Evolutionary conservation across 2,329 filamentous ascomycete genomes (phyloP).

Genomic region (Xylaria sp.): DNA sequence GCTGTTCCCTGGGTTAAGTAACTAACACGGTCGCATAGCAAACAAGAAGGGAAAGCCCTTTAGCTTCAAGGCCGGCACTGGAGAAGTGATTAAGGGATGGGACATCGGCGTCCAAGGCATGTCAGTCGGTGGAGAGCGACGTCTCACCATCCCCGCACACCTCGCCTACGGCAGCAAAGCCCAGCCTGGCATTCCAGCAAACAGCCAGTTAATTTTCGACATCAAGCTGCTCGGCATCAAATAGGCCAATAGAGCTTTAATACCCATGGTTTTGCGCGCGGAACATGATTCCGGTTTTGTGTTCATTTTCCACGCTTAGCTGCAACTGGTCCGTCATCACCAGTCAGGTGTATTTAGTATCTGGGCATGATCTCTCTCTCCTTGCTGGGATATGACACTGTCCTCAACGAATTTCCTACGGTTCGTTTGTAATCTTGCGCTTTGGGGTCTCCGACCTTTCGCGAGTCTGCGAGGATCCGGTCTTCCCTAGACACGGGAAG

Average conservation of each 20-base stretch:
- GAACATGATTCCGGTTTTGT: conserved; percentile 8
- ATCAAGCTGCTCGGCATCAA: conserved; percentile 85
- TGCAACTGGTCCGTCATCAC: conserved; percentile 33
- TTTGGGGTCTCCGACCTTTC: conserved; percentile 56
- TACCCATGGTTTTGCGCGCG: conserved; percentile 5
- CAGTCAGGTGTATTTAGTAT: conserved; percentile 38
- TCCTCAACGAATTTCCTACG: conserved; percentile 11
- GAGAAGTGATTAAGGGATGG: conserved; percentile 99
- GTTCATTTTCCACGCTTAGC: conserved; percentile 7
- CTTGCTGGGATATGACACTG: conserved; percentile 5
- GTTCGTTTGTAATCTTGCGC: conserved; percentile 37
- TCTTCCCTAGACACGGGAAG: conserved; percentile 43
- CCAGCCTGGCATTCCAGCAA: conserved; percentile 83
- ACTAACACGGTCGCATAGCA: conserved; percentile 55
- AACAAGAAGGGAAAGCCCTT: conserved; percentile 99
- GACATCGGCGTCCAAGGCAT: conserved; percentile 94
- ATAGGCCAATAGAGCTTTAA: conserved; percentile 52
- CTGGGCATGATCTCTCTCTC: conserved; percentile 24
- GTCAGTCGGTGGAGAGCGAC: conserved; percentile 90
- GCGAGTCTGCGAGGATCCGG: conserved; percentile 50
- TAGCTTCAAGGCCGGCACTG: conserved; percentile 89
- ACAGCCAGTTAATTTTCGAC: conserved; percentile 92
- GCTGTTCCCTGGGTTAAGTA: neutral
- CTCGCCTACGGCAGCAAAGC: conserved; percentile 89
- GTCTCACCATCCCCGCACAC: conserved; percentile 84